Evolutionary conservation across 768 basidiomycete genomes (phyloP).

Genomic region (Kwoniella dendrophila): DNA sequence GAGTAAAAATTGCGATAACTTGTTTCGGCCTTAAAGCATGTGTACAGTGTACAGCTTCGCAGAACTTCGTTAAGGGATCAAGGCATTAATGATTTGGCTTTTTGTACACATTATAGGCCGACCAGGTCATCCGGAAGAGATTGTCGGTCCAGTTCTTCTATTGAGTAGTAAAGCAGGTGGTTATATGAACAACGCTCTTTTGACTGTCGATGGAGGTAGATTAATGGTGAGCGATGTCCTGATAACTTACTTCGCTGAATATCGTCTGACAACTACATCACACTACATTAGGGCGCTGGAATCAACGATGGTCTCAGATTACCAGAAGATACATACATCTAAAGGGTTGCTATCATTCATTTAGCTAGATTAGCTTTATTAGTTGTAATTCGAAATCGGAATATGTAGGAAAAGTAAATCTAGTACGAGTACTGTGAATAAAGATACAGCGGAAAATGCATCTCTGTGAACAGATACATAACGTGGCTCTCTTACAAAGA

Average conservation of each 20-base stretch:
- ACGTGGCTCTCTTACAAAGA: too few relatives aligned
- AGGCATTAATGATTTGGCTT: too few relatives aligned
- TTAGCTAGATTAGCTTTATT: background rate
- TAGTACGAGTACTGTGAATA: too few relatives aligned
- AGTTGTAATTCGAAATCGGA: background rate
- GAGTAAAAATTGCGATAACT: too few relatives aligned
- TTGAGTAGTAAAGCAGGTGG: conserved; percentile 42
- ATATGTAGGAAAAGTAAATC: background rate
- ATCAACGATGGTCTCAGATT: conserved; percentile 35
- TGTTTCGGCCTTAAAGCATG: background rate
- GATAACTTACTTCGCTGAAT: too few relatives aligned
- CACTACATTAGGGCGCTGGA: conserved; percentile 22
- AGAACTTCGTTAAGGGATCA: too few relatives aligned
- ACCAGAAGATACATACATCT: conserved; percentile 30
- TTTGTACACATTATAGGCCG: conserved; percentile 31
- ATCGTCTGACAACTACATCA: too few relatives aligned
- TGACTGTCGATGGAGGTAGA: conserved; percentile 49
- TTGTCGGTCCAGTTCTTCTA: conserved; percentile 49
- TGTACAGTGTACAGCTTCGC: too few relatives aligned
- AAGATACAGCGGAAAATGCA: too few relatives aligned
- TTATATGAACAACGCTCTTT: conserved; percentile 45
- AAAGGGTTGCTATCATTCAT: background rate
- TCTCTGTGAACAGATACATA: too few relatives aligned
- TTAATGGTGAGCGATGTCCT: conserved; percentile 31
- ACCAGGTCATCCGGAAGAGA: conserved; percentile 50